phyloP scores from a whole-genome alignment of 177 flowering plant species.

The Telopea speciosissima region DNA sequence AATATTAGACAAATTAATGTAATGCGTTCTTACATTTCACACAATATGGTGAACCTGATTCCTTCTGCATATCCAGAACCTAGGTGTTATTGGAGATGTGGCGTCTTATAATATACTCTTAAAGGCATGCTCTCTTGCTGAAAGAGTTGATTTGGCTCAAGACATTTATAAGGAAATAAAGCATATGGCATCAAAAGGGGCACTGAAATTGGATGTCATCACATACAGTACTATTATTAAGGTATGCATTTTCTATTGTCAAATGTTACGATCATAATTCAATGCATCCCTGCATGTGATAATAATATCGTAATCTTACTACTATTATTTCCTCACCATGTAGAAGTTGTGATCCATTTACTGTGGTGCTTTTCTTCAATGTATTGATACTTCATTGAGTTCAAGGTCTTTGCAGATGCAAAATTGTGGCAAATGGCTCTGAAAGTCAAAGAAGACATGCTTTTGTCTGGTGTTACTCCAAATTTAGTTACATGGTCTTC shows the following conservation, averaged over 20 bases:
- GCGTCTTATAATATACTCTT: conserved; percentile 78
- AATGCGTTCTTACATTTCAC: not conserved
- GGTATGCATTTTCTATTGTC: conserved; percentile 28
- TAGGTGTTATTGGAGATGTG: conserved; percentile 61
- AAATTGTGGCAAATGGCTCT: conserved; percentile 85
- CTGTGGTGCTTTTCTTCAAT: not conserved
- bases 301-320: conserved; percentile 2
- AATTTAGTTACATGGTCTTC: conserved; percentile 80
- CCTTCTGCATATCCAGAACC: conserved; percentile 32
- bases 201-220: conserved; percentile 64
- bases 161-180: conserved; percentile 59
- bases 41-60: conserved; percentile 1
- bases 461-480: conserved; percentile 65
- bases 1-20: no score
- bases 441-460: conserved; percentile 77
- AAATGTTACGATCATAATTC: not conserved
- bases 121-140: conserved; percentile 79
- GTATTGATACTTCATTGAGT: conserved; percentile 9
- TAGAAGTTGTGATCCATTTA: not conserved
- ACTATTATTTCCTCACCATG: not conserved
- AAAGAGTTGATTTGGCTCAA: conserved; percentile 75
- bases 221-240: conserved; percentile 88
- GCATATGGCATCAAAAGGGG: conserved; percentile 49
- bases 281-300: conserved; percentile 6
- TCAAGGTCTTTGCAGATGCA: conserved; percentile 86